These are phyloP conservation scores for Aureoboletus auriporus DNA, from an alignment of 768 basidiomycete species.

Conservation along the genomic window DNA sequence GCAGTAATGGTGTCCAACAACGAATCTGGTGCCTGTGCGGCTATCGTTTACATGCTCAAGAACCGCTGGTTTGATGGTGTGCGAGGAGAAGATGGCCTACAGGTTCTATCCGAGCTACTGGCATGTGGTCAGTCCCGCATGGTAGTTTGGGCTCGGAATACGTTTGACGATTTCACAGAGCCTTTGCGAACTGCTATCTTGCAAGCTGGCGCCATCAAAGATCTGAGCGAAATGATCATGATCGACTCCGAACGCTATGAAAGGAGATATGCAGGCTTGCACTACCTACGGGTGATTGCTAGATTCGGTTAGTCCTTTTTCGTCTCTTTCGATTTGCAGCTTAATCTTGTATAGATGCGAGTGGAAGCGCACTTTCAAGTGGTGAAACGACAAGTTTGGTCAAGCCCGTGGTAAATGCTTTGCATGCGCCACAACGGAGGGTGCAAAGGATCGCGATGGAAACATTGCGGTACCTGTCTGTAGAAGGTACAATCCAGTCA, in stretches of 20 bases:
- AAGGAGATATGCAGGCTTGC: conserved; percentile 15
- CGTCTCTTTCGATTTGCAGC: neutral
- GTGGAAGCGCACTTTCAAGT: neutral
- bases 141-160: too few relatives aligned
- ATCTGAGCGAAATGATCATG: conserved; percentile 21
- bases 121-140: conserved; percentile 15
- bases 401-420: conserved; percentile 9
- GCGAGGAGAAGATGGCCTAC: conserved; percentile 24
- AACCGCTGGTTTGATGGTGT: conserved; percentile 27
- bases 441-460: conserved; percentile 17
- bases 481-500: conserved; percentile 4
- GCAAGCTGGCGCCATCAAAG: conserved; percentile 9
- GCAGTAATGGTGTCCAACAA: conserved; percentile 5
- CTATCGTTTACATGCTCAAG: conserved; percentile 20
- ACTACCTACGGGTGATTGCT: conserved; percentile 21
- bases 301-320: conserved; percentile 12
- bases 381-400: conserved; percentile 8
- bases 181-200: conserved; percentile 14
- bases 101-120: conserved; percentile 15
- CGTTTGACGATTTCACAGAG: conserved; percentile 6
- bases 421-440: conserved; percentile 12
- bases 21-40: neutral
- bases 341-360: conserved; percentile 4
- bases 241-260: conserved; percentile 5
- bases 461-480: conserved; percentile 10